These are phyloP conservation scores for Saccharomycodes ludwigii DNA, from an alignment of 805 yeast genomes.

Conservation along the genomic window DNA sequence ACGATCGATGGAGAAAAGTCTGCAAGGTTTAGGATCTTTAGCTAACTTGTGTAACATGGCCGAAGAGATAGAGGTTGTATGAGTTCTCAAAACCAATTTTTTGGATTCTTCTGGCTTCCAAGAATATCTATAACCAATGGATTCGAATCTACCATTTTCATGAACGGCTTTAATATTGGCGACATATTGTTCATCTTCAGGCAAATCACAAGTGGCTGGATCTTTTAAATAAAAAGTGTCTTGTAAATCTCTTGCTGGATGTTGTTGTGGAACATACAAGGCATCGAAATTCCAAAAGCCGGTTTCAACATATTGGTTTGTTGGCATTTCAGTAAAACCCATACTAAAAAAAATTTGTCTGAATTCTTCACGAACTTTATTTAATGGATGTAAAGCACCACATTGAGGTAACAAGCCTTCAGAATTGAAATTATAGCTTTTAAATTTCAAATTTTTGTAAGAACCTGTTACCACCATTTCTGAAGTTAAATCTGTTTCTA, in stretches of 20 bases:
- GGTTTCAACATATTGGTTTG: constrained; percentile 93
- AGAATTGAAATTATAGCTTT: constrained; percentile 91
- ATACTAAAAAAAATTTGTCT: constrained; percentile 93
- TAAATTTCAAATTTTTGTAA: constrained; percentile 78
- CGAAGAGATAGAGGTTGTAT: constrained; percentile 91
- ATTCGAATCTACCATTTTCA: constrained; percentile 81
- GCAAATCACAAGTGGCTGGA: constrained; percentile 70
- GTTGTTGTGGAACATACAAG: constrained; percentile 95
- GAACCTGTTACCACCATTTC: constrained; percentile 80
- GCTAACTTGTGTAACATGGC: constrained; percentile 81
- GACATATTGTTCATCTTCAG: constrained; percentile 71
- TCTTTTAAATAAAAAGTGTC: constrained; percentile 97
- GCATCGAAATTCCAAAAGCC: constrained; percentile 99
- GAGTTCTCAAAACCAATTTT: constrained; percentile 90
- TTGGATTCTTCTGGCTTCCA: constrained; percentile 90
- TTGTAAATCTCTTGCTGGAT: constrained; percentile 98
- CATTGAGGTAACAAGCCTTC: constrained; percentile 79
- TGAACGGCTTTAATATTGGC: constrained; percentile 74
- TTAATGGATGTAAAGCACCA: constrained; percentile 94
- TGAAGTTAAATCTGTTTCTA: constrained; percentile 87
- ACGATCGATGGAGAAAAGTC: constrained; percentile 92
- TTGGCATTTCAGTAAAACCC: constrained; percentile 99
- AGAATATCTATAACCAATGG: constrained; percentile 96
- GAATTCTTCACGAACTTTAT: constrained; percentile 94
- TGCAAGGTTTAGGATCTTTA: constrained; percentile 73